Conservation (phyloP, 2,329 filamentous ascomycete genomes). For the Madurella mycetomatis region DNA sequence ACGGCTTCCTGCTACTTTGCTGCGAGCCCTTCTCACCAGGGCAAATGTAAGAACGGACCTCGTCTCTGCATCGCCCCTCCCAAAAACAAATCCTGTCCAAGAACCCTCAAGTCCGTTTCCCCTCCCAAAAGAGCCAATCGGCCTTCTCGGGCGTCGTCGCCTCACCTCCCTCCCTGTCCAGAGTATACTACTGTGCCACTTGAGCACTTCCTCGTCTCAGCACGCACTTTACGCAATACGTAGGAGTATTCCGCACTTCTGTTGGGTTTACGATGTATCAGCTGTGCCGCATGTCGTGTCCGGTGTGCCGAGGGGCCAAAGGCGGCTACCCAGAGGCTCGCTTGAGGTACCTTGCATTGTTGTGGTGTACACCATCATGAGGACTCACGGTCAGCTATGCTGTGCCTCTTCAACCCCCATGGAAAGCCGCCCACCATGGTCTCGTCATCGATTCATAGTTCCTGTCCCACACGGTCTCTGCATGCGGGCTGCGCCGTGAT, state of each 20-base stretch:
- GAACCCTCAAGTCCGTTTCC: no score
- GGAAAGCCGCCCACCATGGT: background rate
- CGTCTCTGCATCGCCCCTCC: no score
- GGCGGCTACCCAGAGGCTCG: background rate
- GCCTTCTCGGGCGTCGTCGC: no score
- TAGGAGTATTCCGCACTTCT: background rate
- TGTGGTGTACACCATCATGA: background rate
- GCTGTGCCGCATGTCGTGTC: background rate
- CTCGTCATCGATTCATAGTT: background rate
- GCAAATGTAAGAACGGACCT: no score
- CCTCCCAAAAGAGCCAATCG: no score
- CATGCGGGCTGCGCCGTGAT: background rate
- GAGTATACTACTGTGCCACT: no score
- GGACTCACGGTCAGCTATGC: background rate
- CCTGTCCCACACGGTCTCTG: background rate
- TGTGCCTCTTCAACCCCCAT: background rate
- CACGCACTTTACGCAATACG: background rate
- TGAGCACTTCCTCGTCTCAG: background rate
- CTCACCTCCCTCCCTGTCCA: no score
- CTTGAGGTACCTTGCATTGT: background rate
- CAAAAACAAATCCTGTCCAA: no score
- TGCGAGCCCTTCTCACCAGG: no score
- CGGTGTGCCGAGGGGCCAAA: background rate
- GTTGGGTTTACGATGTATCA: background rate
- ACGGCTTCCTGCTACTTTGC: no score